Evolutionary conservation across 176 grass and related monocot genomes (phyloP).

Genomic region (Alopecurus myosuroides): DNA sequence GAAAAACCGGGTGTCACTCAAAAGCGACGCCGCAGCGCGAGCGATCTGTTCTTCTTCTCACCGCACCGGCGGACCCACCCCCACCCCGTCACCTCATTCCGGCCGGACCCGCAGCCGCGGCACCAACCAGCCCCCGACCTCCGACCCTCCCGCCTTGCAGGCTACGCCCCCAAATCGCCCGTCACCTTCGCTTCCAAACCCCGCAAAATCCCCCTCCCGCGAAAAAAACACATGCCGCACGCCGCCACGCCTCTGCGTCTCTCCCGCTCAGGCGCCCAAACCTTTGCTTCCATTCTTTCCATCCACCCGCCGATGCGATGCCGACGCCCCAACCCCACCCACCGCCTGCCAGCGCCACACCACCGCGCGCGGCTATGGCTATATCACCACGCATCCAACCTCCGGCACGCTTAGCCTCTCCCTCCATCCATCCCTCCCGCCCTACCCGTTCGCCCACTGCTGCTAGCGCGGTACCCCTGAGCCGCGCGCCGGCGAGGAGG

Average conservation of each 20-base stretch:
- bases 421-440: neutral
- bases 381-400: slow-evolving; percentile 54
- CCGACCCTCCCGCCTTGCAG: slow-evolving; percentile 37
- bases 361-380: slow-evolving; percentile 25
- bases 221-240: slow-evolving; percentile 36
- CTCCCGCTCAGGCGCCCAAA: slow-evolving; percentile 26
- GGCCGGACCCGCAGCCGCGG: neutral
- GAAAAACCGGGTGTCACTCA: slow-evolving; percentile 13
- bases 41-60: neutral
- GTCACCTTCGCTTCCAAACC: slow-evolving; percentile 66
- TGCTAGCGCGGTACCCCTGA: neutral
- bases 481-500: slow-evolving; percentile 12
- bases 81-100: neutral
- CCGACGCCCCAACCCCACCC: slow-evolving; percentile 68
- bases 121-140: slow-evolving; percentile 18
- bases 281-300: slow-evolving; percentile 97
- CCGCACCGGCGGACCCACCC: slow-evolving; percentile 13
- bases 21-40: slow-evolving; percentile 36
- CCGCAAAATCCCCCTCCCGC: slow-evolving; percentile 49
- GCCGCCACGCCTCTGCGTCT: slow-evolving; percentile 1
- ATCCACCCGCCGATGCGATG: slow-evolving; percentile 82
- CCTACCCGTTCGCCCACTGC: neutral
- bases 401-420: slow-evolving; percentile 47
- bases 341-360: slow-evolving; percentile 36
- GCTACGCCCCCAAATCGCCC: slow-evolving; percentile 25